Percentiles rank a stretch among this genome's conserved stretches.
These are phyloP conservation scores for Thuidium tamariscinum DNA, from an alignment of 225 moss, liverwort and hornwort species.

Conservation along the genomic window DNA sequence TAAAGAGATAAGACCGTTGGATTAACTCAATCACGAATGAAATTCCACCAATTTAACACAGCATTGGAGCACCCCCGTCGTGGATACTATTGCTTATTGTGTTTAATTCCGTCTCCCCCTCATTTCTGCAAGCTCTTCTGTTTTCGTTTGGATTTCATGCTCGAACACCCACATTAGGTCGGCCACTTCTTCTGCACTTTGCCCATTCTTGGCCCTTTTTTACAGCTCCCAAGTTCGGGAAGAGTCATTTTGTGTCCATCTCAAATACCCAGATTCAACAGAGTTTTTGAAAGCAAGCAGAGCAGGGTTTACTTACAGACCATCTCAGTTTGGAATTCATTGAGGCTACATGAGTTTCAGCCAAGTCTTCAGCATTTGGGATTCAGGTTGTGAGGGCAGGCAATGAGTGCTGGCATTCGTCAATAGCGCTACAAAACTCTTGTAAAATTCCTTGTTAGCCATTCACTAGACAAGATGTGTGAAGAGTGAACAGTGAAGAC, in stretches of 20 bases:
- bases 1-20: neutral
- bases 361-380: too few species aligned
- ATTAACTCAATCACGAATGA: neutral
- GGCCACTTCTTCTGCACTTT: conserved; percentile 25
- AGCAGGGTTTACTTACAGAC: neutral
- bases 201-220: conserved; percentile 23
- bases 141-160: conserved; percentile 6
- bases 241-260: neutral
- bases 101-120: neutral
- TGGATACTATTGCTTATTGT: neutral
- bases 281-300: neutral
- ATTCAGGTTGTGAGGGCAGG: too few species aligned
- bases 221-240: conserved; percentile 19
- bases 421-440: too few species aligned
- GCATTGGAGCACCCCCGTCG: neutral
- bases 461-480: too few species aligned
- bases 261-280: neutral
- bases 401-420: too few species aligned
- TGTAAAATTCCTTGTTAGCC: too few species aligned
- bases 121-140: neutral
- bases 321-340: neutral
- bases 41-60: neutral
- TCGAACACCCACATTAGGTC: conserved; percentile 7
- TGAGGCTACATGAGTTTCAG: neutral
- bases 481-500: too few species aligned